These are phyloP conservation scores for Trametes maxima DNA, from an alignment of 768 basidiomycete genomes.

Conservation along the genomic window DNA sequence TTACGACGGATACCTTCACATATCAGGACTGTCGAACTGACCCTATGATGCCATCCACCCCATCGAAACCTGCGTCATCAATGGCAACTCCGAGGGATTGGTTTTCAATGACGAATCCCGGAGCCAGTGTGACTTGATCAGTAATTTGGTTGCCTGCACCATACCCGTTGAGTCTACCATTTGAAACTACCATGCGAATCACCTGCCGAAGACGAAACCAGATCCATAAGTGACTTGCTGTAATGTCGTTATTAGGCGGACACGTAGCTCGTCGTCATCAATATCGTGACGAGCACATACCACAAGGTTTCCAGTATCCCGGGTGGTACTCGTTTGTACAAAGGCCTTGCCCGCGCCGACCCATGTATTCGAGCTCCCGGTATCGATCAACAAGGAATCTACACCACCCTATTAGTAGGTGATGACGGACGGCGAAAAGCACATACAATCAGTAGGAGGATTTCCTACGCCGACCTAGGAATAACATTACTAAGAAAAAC, in stretches of 20 bases:
- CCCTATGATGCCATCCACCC: slow-evolving; percentile 45
- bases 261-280: slow-evolving; percentile 27
- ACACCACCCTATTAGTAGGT: background rate
- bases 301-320: slow-evolving; percentile 35
- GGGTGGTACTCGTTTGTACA: slow-evolving; percentile 44
- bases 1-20: background rate
- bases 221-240: slow-evolving; percentile 56
- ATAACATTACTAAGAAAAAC: background rate
- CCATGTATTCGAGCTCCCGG: slow-evolving; percentile 59
- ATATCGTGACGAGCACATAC: slow-evolving; percentile 31
- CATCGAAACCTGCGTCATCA: slow-evolving; percentile 29
- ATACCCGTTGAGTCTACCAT: background rate
- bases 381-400: slow-evolving; percentile 57
- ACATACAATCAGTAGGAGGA: slow-evolving; percentile 45
- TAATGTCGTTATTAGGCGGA: too few relatives aligned
- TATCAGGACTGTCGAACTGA: slow-evolving; percentile 1
- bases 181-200: background rate
- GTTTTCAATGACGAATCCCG: slow-evolving; percentile 27
- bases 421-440: too few relatives aligned
- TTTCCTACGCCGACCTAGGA: slow-evolving; percentile 48
- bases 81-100: slow-evolving; percentile 44
- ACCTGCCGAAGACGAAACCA: slow-evolving; percentile 47
- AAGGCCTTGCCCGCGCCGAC: slow-evolving; percentile 52
- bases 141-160: slow-evolving; percentile 26
- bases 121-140: slow-evolving; percentile 46